Base-by-base conservation (phyloP, 208 protist species). In the Crithidia fasciculata region DNA sequence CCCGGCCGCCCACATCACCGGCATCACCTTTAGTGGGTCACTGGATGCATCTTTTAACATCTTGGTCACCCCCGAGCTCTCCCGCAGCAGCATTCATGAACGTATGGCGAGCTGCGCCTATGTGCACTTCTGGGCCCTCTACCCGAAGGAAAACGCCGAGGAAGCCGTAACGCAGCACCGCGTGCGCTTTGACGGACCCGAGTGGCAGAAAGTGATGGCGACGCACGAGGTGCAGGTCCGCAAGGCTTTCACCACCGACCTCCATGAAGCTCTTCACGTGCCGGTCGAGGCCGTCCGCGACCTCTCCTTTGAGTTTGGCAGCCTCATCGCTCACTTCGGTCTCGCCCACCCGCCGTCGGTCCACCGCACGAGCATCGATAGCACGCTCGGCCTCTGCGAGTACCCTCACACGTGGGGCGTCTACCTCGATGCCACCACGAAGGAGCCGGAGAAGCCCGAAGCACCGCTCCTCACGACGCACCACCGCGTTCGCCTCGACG, bases 321-420 rank as follows among this genome's bases (percentile, higher is more conserved):
- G 74, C 52, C 72, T 83, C 43, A 16, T 76, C 12, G 68, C 68
- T 5, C 52, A 65, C 54, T 86, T 82, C 59, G 53, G 63, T 36
- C 45, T 89, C 19, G 45, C 67, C 8, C 74, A 84, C 53, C 2
- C 67, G 0, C 36, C 45, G 5, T 43, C n/a, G 0, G 5, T 81
- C 7, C 49, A 72, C 28, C 71, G 71, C 2, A 58, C 41, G 19
- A 72, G 77, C 6, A 49, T 81, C 5, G 80, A 83, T 37, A 15
- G 45, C 5, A 28, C 18, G 54, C 66, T 89, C 12, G 58, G 41
- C 43, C 40, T 15, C 5, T 78, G 65, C 41, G 68, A 78, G n/a
- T 88, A 78, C 60, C 58, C 53, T 4, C 54, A 76, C 16, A 86
- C 79, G 15, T 88, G 80, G 78, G 77, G 52, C n/a, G n/a, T 86